Base-by-base conservation (phyloP, 148 eudicot genomes). In the Vaccinium myrtillus region DNA sequence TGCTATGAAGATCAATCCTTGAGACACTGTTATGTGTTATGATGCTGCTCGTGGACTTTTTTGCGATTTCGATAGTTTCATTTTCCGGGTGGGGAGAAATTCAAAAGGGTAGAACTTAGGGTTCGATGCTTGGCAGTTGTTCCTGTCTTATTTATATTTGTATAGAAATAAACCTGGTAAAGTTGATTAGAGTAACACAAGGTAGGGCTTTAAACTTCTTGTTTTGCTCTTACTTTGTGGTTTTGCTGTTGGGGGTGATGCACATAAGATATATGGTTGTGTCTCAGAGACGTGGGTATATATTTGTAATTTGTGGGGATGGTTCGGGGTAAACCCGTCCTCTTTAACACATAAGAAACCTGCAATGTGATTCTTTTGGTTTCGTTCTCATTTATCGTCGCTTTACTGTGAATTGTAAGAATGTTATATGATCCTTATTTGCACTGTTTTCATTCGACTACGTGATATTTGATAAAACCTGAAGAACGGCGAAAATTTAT, bases 161-260 rank as follows among this genome's bases (percentile, higher is more conserved):
- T 80, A 56, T 80, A 87, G 91, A 59, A 89, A 87, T 87, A 87
- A 87, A 81, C 56, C 14, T 1, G 21, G 77, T 18, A 56, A 74
- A 53, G 55, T 11, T 67, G 70, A 79, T 78, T n/a, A 78, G 74
- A 81, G 81, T 78, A 58, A 56, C 39, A 81, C 54, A 63, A 78
- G 84, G 56, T 75, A 87, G 88, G 83, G 48, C 14, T 80, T 65
- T 27, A 23, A n/a, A 30, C 61, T 63, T 84, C 76, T 73, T 70
- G 78, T 78, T 70, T 71, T 86, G 83, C 51, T 27, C 70, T 78
- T 48, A 71, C 67, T 78, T 75, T n/a, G 36, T 83, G n/a, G 54
- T 51, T 83, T 85, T 83, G 88, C 58, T 69, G 81, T 85, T 77
- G 84, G 89, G 84, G 91, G 88, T 87, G 90, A 79, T 90, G 91